A percentile compares a stretch with the other conserved stretches of the same genome.
Evolutionary conservation across 2,329 filamentous ascomycete species (phyloP).

Genomic region (Neonectria ditissima): DNA sequence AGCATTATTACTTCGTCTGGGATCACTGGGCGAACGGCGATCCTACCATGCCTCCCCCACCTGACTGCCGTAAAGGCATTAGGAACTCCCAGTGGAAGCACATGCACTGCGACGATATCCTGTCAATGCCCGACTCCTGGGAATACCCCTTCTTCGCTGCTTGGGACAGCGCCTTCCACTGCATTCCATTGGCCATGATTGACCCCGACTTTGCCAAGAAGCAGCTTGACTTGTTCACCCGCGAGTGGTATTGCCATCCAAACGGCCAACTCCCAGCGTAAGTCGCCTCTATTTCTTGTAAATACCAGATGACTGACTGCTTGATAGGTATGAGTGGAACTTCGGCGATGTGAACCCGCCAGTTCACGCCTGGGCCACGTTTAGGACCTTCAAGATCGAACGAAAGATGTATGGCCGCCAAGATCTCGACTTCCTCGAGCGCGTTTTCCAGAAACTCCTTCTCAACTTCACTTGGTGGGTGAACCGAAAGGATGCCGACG

Average conservation of each 20-base stretch:
- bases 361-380: conserved; percentile 95
- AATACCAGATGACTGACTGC: conserved; percentile 24
- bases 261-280: conserved; percentile 94
- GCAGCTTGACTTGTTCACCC: conserved; percentile 93
- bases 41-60: conserved; percentile 87
- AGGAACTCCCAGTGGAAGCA: conserved; percentile 94
- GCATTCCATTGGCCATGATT: conserved; percentile 95
- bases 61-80: conserved; percentile 80
- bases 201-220: conserved; percentile 98
- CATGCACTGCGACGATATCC: conserved; percentile 91
- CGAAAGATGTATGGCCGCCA: conserved; percentile 96
- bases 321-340: conserved; percentile 86
- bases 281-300: conserved; percentile 41
- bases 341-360: conserved; percentile 97
- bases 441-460: conserved; percentile 94
- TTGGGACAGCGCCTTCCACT: conserved; percentile 98
- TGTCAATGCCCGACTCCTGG: conserved; percentile 99
- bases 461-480: conserved; percentile 99
- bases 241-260: conserved; percentile 99
- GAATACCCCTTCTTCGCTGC: conserved; percentile 98
- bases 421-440: conserved; percentile 94
- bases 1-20: conserved; percentile 97
- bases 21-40: conserved; percentile 98
- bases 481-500: conserved; percentile 92
- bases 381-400: conserved; percentile 98